Conservation (phyloP, 139 green algal genomes). For the Chlamydomonas schloesseri region DNA sequence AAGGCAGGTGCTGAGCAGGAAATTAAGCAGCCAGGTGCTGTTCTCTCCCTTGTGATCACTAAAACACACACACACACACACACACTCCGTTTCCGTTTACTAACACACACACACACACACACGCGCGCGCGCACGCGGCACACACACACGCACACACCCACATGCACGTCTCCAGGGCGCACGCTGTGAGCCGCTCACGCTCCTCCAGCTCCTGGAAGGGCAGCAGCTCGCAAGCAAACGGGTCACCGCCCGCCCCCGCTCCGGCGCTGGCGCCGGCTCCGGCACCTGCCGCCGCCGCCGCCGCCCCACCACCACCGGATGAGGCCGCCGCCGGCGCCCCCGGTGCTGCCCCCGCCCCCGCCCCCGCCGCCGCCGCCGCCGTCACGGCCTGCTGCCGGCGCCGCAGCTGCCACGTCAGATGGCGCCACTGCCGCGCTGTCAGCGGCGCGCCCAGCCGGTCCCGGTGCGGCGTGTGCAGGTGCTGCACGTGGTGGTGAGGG, state of each 20-base stretch:
- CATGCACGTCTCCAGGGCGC: not conserved
- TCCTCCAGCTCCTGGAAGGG: not conserved
- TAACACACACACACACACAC: too few relatives aligned
- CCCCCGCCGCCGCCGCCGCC: not conserved
- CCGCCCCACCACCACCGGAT: too few relatives aligned
- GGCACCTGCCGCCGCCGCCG: not conserved
- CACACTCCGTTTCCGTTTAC: too few relatives aligned
- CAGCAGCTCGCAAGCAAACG: not conserved
- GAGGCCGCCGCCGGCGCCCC: not conserved
- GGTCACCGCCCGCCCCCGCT: not conserved
- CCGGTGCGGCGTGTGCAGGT: not conserved
- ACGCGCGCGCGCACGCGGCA: too few relatives aligned
- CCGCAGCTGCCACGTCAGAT: not conserved
- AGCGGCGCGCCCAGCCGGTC: not conserved
- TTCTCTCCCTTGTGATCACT: too few relatives aligned
- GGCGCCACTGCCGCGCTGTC: not conserved
- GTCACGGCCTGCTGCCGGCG: not conserved
- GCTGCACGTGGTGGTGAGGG: not conserved
- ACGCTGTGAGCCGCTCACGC: not conserved
- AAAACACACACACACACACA: not conserved
- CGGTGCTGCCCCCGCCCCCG: too few relatives aligned
- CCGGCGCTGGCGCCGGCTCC: not conserved
- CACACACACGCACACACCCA: not conserved
- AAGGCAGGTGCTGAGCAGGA: too few relatives aligned
- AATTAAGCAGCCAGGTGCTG: too few relatives aligned